Evolutionary conservation across 495 filamentous ascomycete species (phyloP), one percentile per base, ranked within the genome.

Genomic region (Penicillium tannophilum): DNA sequence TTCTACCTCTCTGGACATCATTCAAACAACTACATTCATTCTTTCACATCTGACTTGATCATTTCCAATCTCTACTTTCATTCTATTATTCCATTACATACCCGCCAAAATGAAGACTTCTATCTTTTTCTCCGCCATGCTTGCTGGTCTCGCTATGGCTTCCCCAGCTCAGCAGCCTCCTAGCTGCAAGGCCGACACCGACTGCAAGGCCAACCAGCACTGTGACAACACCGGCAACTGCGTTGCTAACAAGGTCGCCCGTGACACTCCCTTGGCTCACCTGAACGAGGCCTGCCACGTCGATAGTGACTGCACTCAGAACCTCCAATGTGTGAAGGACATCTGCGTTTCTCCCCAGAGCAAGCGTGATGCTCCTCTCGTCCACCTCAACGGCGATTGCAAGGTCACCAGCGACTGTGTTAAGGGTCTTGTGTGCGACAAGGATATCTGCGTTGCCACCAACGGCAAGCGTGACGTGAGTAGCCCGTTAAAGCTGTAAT

Each of bases 381-480:
- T 30, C 11, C 54, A 49, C 30, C 46, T 56, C 8, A 49, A 49
- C 12, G 26, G 47, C n/a, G 30, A 30, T 16, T 58, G 55, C 55
- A 41, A 58, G 20, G 12, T 26, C 36, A 52, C 17, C 36, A 19
- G 39, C 7, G 55, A 58, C 47, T 58, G 55, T 35, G 47, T 44
- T 12, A 56, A 56, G 54, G 54, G 54, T 7, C 44, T 56, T 41
- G 30, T 49, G 3, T 56, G 54, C 33, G 44, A 56, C 11, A 28
- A 56, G 20, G 45, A 50, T 10, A 50, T 26, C 1, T 54, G 52
- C 5, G 19, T 52, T 52, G 50, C 50, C 19, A 14, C 50, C 31
- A 52, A 55, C 23, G 24, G 41, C 54, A 56, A 56, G 54, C 54
- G 54, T n/a, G 45, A 49, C 35, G 53, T 55, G 43, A 55, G 53